Conservation (phyloP, 306 rosid genomes). For the Cucurbita ficifolia region DNA sequence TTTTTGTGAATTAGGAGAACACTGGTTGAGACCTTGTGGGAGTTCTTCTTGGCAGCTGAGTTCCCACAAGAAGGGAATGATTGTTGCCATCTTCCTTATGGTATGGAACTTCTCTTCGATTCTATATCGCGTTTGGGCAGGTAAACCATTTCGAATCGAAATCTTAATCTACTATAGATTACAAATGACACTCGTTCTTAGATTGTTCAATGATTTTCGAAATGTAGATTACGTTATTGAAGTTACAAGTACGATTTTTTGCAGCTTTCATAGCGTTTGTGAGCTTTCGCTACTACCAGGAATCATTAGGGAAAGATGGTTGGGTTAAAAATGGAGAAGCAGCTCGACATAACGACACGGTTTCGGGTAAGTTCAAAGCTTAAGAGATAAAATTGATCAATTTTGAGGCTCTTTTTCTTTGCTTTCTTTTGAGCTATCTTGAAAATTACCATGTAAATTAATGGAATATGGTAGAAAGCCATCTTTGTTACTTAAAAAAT, state of each 20-base stretch:
- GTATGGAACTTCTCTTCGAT: constrained; percentile 71
- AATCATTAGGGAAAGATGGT: constrained; percentile 32
- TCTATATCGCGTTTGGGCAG: constrained; percentile 85
- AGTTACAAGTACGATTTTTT: background rate
- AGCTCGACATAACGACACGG: background rate
- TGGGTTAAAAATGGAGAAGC: constrained; percentile 34
- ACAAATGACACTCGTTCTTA: background rate
- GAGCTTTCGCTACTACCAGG: constrained; percentile 71
- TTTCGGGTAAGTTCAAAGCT: background rate
- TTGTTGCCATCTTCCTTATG: constrained; percentile 37
- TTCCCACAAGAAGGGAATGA: constrained; percentile 61
- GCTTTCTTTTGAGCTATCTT: background rate
- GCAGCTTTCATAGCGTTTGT: constrained; percentile 66
- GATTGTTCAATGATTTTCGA: background rate
- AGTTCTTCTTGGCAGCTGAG: constrained; percentile 86
- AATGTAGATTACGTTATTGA: background rate
- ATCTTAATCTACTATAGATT: background rate
- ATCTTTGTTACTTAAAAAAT: background rate
- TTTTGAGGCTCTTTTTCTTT: background rate
- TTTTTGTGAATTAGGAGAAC: constrained; percentile 27
- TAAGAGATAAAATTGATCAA: background rate
- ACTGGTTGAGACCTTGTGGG: constrained; percentile 59
- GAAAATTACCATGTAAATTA: background rate
- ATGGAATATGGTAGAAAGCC: background rate
- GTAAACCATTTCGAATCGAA: constrained; percentile 11